Conservation (phyloP, 495 filamentous ascomycete species). For the Cudoniella acicularis region DNA sequence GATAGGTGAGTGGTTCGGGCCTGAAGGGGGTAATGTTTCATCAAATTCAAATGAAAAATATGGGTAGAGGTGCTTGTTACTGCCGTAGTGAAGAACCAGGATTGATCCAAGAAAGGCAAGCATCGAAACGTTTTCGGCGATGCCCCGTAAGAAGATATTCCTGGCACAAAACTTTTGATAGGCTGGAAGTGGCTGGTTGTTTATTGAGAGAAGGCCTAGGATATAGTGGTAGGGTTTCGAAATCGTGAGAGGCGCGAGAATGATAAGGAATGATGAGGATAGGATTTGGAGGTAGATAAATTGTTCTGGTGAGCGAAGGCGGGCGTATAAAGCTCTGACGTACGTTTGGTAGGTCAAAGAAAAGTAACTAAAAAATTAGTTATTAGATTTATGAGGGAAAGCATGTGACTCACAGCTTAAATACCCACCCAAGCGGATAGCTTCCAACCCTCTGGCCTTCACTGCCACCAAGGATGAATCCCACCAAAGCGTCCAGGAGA, state of each 20-base stretch:
- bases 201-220: constrained; percentile 44
- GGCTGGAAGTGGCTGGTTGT: constrained; percentile 47
- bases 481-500: constrained; percentile 53
- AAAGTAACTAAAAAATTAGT: constrained; percentile 47
- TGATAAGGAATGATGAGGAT: constrained; percentile 53
- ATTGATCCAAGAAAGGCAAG: constrained; percentile 57
- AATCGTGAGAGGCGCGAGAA: constrained; percentile 57
- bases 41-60: constrained; percentile 53
- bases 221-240: constrained; percentile 50
- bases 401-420: constrained; percentile 49
- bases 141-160: constrained; percentile 57
- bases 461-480: constrained; percentile 57
- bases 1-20: constrained; percentile 4
- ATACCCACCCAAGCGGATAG: constrained; percentile 60
- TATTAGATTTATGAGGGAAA: constrained; percentile 5
- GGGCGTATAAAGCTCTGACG: constrained; percentile 63
- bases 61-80: constrained; percentile 57
- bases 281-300: constrained; percentile 57
- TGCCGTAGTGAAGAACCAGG: constrained; percentile 57
- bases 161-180: constrained; percentile 59
- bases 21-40: constrained; percentile 3
- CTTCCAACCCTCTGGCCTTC: constrained; percentile 58
- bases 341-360: constrained; percentile 65
- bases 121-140: constrained; percentile 65
- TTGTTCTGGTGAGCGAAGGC: constrained; percentile 54